Conservation (phyloP, 495 filamentous ascomycete genomes). For the Penicillium pulvis region DNA sequence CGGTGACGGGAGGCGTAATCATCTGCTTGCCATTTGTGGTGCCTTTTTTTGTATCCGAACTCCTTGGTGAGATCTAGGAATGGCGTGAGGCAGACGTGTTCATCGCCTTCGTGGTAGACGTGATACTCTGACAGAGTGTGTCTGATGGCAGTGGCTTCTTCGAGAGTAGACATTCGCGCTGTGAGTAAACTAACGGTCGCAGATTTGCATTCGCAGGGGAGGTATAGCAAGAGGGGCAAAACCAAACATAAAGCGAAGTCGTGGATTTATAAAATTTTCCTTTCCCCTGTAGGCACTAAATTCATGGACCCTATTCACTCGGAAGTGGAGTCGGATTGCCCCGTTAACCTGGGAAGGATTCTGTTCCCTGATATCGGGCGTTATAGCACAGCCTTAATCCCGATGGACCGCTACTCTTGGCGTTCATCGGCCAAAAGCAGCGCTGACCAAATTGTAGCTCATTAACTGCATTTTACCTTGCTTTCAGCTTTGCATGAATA, state of each 20-base stretch:
- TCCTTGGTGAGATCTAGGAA: slow-evolving; percentile 14
- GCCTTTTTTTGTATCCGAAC: slow-evolving; percentile 9
- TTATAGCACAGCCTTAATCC: not conserved
- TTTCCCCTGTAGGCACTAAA: not conserved
- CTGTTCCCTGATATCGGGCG: not conserved
- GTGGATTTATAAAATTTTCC: not conserved
- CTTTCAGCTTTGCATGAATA: no score
- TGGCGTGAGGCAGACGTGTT: slow-evolving; percentile 15
- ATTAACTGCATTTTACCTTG: no score
- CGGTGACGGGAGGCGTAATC: not conserved
- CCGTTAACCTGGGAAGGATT: not conserved
- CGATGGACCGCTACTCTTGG: not conserved
- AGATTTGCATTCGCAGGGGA: not conserved
- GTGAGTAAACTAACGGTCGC: not conserved
- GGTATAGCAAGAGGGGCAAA: not conserved
- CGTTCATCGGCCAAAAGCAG: not conserved
- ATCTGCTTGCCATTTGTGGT: slow-evolving; percentile 2
- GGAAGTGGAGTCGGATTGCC: not conserved
- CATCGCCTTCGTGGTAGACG: slow-evolving; percentile 17
- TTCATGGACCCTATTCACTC: not conserved
- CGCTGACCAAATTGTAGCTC: no score
- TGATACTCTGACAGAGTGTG: slow-evolving; percentile 17
- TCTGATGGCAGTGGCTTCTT: slow-evolving; percentile 4
- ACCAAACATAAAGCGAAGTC: not conserved
- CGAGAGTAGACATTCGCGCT: slow-evolving; percentile 11